Base-by-base conservation (phyloP, 164 flowering plant genomes). In the Aristolochia californica region DNA sequence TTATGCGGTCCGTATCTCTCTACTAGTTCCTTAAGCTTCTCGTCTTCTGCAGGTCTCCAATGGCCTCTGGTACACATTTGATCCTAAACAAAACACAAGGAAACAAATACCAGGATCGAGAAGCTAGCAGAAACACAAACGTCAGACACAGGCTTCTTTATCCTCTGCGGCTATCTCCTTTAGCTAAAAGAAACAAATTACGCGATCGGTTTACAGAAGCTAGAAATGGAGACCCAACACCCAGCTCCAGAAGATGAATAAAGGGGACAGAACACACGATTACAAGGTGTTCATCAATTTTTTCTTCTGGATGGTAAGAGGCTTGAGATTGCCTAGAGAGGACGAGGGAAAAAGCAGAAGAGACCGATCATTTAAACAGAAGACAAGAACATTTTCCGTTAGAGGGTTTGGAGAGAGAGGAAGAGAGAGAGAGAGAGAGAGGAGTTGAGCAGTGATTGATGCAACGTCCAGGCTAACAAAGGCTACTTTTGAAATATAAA, bases 21-120 rank as follows among this genome's bases (percentile, higher is more conserved):
- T 15, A 84, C 87, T 30, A 84, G 56, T 69, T 84, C 87, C 56
- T 74, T 60, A 5, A 84, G 83, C 68, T 76, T 82, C 57, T 81
- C 83, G 57, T 84, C 91, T 62, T 84, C 91, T 5, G 85, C 68
- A 4, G 91, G 91, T 68, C 91, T 77, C 91, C 91, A 84, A 45
- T 84, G 91, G 59, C 91, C 87, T 72, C 87, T 82, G 51, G 70
- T 73, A 62, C 91, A 80, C 81, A 84, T 80, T 48, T 64, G 59
- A 30, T 45, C 24, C 48, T 27, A 28, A 49, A 21, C 13, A 48
- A 49, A 21, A 18, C 9, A 23, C 38, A 27, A 24, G 16, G 27
- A 22, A 27, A 54, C n/a, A 13, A 54, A 54, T 23, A 28, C 15
- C 14, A 26, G 27, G 20, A 25, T 7, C 22, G 28, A 5, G 24